Evolutionary conservation across 805 yeast genomes (phyloP), one percentile per base, ranked within the genome.

Genomic region (Naumovozyma castellii): DNA sequence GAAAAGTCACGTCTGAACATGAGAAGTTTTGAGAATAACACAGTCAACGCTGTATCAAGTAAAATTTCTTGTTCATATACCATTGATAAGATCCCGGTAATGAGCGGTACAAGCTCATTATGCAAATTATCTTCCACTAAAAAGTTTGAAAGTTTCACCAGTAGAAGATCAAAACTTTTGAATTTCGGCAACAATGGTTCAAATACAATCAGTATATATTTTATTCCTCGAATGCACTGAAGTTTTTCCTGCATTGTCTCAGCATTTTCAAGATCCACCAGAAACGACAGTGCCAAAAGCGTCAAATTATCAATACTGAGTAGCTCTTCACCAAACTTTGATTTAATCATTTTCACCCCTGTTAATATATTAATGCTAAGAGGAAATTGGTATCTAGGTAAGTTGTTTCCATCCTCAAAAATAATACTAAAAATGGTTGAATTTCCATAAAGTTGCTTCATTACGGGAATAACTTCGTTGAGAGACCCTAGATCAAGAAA

Each of bases 401-500:
- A 16, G 8, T 13, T 13, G 4, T 34, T 19, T 2, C 36, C 30
- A n/a, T 36, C 15, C 5, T 31, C 32, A 29, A 46, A 43, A 4
- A 52, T 18, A n/a, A 28, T 35, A 8, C 17, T 13, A 10, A 37
- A 3, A 13, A 38, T 8, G 13, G n/a, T n/a, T 1, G 40, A 37
- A 6, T 30, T 15, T 2, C 44, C 40, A 28, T n/a, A 40, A 3
- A 10, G 6, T 12, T 35, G 43, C 12, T 38, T 20, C 16, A 53
- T 25, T 0, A 42, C 25, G 3, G 20, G 27, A 8, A 35, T 35
- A 5, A 43, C 19, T 16, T 48, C 53, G 4, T 34, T 18, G 2
- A 42, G 17, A 12, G 49, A 35, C 3, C 56, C 55, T 2, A 54
- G 32, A 28, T 54, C 56, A 25, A 41, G 25, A 35, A 50, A 49